Evolutionary conservation across 257 asterid genomes (phyloP).

Genomic region (Ilex asprella): DNA sequence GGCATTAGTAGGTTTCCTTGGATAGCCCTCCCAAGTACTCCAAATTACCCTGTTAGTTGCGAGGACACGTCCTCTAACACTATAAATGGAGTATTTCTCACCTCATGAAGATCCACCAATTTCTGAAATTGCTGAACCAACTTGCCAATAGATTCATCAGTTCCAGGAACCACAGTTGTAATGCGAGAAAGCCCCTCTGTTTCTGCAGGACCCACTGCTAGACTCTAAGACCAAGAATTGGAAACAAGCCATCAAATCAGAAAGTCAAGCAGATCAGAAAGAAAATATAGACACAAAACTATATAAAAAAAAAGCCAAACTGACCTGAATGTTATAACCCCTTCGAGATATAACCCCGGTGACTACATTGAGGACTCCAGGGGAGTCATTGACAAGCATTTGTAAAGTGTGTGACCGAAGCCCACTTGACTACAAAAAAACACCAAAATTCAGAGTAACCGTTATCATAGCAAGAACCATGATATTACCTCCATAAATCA

Average conservation of each 20-base stretch:
- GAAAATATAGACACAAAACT: not conserved
- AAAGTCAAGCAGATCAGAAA: slow-evolving; percentile 6
- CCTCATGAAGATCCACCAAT: slow-evolving; percentile 81
- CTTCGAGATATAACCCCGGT: slow-evolving; percentile 84
- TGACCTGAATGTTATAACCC: slow-evolving; percentile 79
- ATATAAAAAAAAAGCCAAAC: slow-evolving; percentile 6
- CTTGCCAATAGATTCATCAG: slow-evolving; percentile 62
- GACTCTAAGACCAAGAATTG: slow-evolving; percentile 55
- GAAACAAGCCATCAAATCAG: not conserved
- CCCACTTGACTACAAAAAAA: slow-evolving; percentile 63
- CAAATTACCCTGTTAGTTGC: too few relatives aligned
- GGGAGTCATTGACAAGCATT: slow-evolving; percentile 60
- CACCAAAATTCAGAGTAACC: slow-evolving; percentile 5
- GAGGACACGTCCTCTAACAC: too few relatives aligned
- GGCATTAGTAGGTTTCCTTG: too few relatives aligned
- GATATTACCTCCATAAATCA: not conserved
- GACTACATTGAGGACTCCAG: slow-evolving; percentile 80
- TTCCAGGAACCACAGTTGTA: slow-evolving; percentile 90
- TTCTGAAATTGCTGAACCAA: slow-evolving; percentile 72
- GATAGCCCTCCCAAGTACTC: too few relatives aligned
- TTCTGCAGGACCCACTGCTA: slow-evolving; percentile 89
- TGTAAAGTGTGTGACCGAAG: slow-evolving; percentile 71
- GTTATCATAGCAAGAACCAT: slow-evolving; percentile 9
- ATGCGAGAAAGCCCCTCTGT: slow-evolving; percentile 74
- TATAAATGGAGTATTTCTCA: slow-evolving; percentile 14